Conservation (phyloP, 1,284 basidiomycete species). For the Ustilago nuda region DNA sequence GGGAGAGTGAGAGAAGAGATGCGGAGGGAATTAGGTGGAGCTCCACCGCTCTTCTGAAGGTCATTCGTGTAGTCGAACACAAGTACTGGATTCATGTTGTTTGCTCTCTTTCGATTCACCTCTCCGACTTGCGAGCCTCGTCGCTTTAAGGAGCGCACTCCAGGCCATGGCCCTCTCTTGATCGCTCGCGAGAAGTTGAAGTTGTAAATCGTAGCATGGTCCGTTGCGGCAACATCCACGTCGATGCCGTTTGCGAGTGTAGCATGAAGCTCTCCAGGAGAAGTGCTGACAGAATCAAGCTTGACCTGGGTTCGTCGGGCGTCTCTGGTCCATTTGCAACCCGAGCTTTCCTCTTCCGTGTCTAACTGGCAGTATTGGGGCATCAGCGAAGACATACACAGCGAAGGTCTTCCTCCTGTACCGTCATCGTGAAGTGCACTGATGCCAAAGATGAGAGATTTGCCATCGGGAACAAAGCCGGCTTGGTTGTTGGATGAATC, state of each 20-base stretch:
- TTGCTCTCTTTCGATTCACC: slow-evolving; percentile 10
- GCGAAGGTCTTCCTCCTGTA: slow-evolving; percentile 31
- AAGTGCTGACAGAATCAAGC: slow-evolving; percentile 7
- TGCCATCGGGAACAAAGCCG: slow-evolving; percentile 39
- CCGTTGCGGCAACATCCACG: slow-evolving; percentile 18
- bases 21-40: slow-evolving; percentile 20
- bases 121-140: neutral
- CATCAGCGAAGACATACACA: slow-evolving; percentile 39
- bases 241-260: slow-evolving; percentile 15
- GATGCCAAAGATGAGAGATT: slow-evolving; percentile 30
- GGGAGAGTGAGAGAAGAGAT: slow-evolving; percentile 13
- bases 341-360: slow-evolving; percentile 12
- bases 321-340: slow-evolving; percentile 31
- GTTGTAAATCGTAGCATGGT: slow-evolving; percentile 38
- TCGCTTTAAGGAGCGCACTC: neutral
- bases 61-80: slow-evolving; percentile 46
- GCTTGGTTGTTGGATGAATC: slow-evolving; percentile 28
- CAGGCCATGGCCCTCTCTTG: slow-evolving; percentile 11
- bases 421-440: slow-evolving; percentile 43
- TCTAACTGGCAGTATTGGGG: slow-evolving; percentile 44
- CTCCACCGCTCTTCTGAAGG: slow-evolving; percentile 17
- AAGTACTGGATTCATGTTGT: slow-evolving; percentile 28
- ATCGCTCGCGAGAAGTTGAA: slow-evolving; percentile 26
- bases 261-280: slow-evolving; percentile 22
- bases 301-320: slow-evolving; percentile 2